Base-by-base conservation (phyloP, 768 basidiomycete species). In the Podaxis carcinomalis region DNA sequence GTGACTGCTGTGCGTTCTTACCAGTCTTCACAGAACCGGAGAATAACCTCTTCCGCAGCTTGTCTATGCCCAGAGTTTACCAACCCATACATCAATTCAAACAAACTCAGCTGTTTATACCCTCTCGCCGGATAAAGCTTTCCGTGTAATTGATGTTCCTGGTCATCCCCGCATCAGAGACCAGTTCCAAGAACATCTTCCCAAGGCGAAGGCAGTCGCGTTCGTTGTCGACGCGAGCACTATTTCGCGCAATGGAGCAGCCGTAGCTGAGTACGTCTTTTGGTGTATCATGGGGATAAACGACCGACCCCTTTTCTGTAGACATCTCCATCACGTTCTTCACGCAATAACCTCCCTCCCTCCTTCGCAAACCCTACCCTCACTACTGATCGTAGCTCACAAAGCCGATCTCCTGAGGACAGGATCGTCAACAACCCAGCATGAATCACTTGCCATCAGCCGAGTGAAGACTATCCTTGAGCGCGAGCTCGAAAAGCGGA, bases 151-250 rank as follows among this genome's bases (percentile, higher is more conserved):
- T 16, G 92, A 94, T 71, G 74, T 94, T 44, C 92, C 92, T 6
- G 92, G 92, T n/a, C 92, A 94, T 70, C 89, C 92, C 9, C 83
- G 92, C 44, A 81, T 94, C 58, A 75, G 91, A 32, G 83, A 83
- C 66, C 89, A 92, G 67, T 90, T 92, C 68, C 75, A 73, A 51
- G 90, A 92, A 44, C 73, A 88, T 65, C 70, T 94, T 21, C 62
- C 75, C 4, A 79, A 84, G 36, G 83, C 90, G 1, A 87, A 85
- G 65, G 85, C 77, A 2, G 71, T 94, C 28, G 85, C 81, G 4
- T 94, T 94, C 68, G 88, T 93, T 1, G 89, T 93, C 1, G 92
- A 94, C 70, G 81, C 88, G 5, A 89, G 84, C 67, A 89, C 85
- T 0, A 74, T 94, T 27, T 91, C 92, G 28, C 80, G 92, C 54